Percentiles rank a stretch among this genome's conserved stretches.
phyloP scores from a whole-genome alignment of 228 moss, liverwort and hornwort genomes.

The Sphagnum fallax region DNA sequence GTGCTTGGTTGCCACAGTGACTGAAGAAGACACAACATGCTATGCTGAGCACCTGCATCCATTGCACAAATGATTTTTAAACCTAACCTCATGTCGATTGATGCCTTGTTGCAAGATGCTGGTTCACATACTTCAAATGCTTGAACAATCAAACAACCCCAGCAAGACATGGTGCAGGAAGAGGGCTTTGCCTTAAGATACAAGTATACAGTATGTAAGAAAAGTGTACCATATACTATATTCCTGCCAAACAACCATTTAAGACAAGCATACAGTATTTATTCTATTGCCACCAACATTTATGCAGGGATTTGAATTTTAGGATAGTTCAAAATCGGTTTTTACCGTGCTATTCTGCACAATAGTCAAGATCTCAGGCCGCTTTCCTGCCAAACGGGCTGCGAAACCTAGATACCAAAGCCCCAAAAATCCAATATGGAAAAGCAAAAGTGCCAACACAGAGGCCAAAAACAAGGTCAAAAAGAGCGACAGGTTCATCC shows the following conservation, averaged over 20 bases:
- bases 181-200: too few species aligned
- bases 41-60: constrained; percentile 60
- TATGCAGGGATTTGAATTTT: too few species aligned
- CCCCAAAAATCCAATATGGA: constrained; percentile 57
- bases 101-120: too few species aligned
- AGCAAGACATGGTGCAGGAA: too few species aligned
- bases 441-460: constrained; percentile 42
- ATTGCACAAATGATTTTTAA: not conserved
- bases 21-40: constrained; percentile 70
- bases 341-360: constrained; percentile 67
- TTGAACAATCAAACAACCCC: too few species aligned
- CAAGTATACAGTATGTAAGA: too few species aligned
- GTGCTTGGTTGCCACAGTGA: constrained; percentile 63
- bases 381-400: constrained; percentile 59
- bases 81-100: too few species aligned
- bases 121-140: too few species aligned
- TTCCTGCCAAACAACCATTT: not conserved
- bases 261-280: not conserved
- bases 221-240: not conserved
- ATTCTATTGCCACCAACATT: too few species aligned
- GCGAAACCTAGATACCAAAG: constrained; percentile 56
- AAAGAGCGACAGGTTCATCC: constrained; percentile 68
- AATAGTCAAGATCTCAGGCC: constrained; percentile 62
- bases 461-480: constrained; percentile 64
- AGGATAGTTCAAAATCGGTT: not conserved